These are phyloP conservation scores for Brassica balearica DNA, from an alignment of 441 rosid genomes.

Conservation along the genomic window DNA sequence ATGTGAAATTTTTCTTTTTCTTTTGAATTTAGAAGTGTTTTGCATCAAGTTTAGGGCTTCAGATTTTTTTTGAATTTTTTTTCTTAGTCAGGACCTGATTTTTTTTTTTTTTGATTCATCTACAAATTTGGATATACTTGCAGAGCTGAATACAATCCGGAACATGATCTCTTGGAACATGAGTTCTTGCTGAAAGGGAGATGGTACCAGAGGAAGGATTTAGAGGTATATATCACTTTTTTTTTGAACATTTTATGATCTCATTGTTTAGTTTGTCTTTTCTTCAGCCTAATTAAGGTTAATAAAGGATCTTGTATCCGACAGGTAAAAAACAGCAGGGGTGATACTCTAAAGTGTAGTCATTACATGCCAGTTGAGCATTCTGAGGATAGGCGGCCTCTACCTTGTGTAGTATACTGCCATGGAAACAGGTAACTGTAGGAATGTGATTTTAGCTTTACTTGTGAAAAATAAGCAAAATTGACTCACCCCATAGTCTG, in stretches of 20 bases:
- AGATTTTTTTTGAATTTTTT: constrained; percentile 8
- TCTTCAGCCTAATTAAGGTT: constrained; percentile 23
- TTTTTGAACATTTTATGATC: constrained; percentile 25
- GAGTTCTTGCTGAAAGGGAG: constrained; percentile 92
- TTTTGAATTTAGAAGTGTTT: neutral
- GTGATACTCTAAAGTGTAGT: constrained; percentile 82
- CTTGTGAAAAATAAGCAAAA: neutral
- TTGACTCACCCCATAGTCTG: neutral
- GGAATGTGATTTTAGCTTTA: neutral
- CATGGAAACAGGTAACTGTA: constrained; percentile 93
- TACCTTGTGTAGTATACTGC: constrained; percentile 96
- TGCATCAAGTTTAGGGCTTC: constrained; percentile 3
- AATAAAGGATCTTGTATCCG: constrained; percentile 36
- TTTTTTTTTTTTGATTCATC: neutral
- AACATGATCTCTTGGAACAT: constrained; percentile 48
- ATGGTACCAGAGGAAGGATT: constrained; percentile 88
- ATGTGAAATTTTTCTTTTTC: constrained; percentile 1
- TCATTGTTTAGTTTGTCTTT: constrained; percentile 41
- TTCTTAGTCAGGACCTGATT: neutral
- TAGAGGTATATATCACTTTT: constrained; percentile 57
- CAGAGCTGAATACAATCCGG: constrained; percentile 87
- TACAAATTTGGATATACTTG: constrained; percentile 19
- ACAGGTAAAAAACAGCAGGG: constrained; percentile 84
- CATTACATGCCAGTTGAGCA: constrained; percentile 82
- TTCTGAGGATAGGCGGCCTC: constrained; percentile 79